Base-by-base conservation (phyloP, 768 basidiomycete genomes). In the Clavaria fumosa region DNA sequence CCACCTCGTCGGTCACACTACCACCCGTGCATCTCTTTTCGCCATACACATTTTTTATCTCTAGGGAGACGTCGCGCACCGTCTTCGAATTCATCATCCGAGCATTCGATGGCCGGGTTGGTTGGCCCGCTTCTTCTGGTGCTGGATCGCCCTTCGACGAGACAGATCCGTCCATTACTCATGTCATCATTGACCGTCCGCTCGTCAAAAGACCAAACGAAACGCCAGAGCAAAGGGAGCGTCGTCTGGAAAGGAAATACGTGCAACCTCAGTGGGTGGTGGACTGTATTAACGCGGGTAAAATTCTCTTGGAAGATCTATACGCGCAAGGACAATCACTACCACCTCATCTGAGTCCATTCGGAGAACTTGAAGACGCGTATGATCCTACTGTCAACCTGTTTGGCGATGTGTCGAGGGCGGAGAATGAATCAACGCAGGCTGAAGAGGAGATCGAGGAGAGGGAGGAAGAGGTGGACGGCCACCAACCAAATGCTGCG, bases 251-350 rank as follows among this genome's bases (percentile, higher is more conserved):
- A 53, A 70, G 89, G 50, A 88, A 84, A 52, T 86, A 82, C 55
- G 70, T 97, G 12, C 95, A 97, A 56, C 95, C 95, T 7, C 93
- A 97, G 56, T 97, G 95, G 95, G 70, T 95, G 22, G 85, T 88
- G 23, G 95, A 99, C 54, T 95, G 84, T 55, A 76, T 95, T 53
- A 99, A 99, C 54, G 70, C 75, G 5, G 77, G 78, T 7, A 83
- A 71, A 54, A 69, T 93, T 41, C 66, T 96, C 20, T 68, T 86
- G 1, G 84, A 90, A 48, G 90, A 83, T 43, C 66, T 69, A 19
- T 97, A 97, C 53, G 67, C 64, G 17, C 90, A 89, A 50, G 95
- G 90, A 2, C 72, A 73, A 45, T 70, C 72, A 2, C 70, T 96
- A 22, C 95, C 95, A 2, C 90, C 95, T 19, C 95, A 99, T 62